phyloP scores from a whole-genome alignment of 176 grass and related monocot genomes.

The Lolium perenne region DNA sequence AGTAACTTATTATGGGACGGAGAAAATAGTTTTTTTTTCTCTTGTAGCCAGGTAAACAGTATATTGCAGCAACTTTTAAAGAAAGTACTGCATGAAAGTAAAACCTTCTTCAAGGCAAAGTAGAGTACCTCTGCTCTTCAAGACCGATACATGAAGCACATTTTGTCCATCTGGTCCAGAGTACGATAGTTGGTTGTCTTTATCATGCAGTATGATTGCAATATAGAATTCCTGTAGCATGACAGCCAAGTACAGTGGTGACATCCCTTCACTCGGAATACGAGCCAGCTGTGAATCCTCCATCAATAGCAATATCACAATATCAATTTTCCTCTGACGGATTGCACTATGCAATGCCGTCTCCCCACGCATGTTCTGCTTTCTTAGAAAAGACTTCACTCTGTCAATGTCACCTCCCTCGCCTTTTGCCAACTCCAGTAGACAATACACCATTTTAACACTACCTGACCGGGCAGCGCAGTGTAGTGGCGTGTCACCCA shows the following conservation, averaged over 20 bases:
- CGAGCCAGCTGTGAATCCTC: not conserved
- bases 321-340: not conserved
- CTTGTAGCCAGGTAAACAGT: not conserved
- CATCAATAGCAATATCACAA: not conserved
- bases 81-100: not conserved
- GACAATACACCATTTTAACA: not conserved
- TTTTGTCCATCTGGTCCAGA: conserved; percentile 25
- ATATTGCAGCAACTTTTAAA: not conserved
- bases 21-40: no score
- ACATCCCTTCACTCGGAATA: not conserved
- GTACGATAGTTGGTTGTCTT: not conserved
- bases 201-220: not conserved
- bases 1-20: no score
- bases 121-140: not conserved
- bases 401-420: not conserved
- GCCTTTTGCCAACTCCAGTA: not conserved
- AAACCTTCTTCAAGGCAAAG: not conserved
- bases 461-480: not conserved
- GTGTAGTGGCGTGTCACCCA: conserved; percentile 17
- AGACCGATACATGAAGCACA: not conserved
- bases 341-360: not conserved
- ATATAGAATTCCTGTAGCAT: not conserved
- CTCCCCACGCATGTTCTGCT: not conserved
- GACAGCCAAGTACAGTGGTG: conserved; percentile 14
- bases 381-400: not conserved